Evolutionary conservation across 2,329 filamentous ascomycete genomes (phyloP), one percentile per base, ranked within the genome.

Genomic region (Neurospora sp.): DNA sequence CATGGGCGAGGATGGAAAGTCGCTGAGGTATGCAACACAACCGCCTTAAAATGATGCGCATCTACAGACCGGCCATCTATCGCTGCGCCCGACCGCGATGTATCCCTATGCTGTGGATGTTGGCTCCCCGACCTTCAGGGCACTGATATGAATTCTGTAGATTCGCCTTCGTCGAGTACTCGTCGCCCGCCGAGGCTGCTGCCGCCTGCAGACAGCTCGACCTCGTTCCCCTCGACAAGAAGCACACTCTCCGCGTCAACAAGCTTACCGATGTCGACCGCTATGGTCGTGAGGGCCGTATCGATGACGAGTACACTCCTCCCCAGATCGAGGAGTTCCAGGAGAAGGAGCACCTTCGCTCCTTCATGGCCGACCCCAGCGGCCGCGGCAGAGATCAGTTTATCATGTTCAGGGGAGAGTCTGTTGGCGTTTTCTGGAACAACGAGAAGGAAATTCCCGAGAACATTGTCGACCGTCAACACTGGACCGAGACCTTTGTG

Each of bases 401-500:
- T 77, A 92, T 92, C 80, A 93, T 98, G 88, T 97, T 92, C 85
- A 90, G 93, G 68, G 92, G 90, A 75, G 96, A 99, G 68, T 91
- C 90, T 73, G 96, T 99, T 43, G 94, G 93, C 71, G 91, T 99
- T 6, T 97, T 92, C 86, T 99, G 95, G 95, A 98, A 98, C 84
- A 97, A 96, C 85, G 96, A 97, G 83, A 95, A 91, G 82, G 94
- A 97, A 72, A 82, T 86, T 28, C 93, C 95, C 4, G 96, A 99
- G 81, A 89, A 88, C 73, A 88, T 97, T 43, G 93, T 99, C 70
- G 95, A 98, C 78, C 91, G 96, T 75, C 90, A 91, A 77, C 92
- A 96, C 85, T 99, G 96, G 96, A 99, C 96, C 72, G 96, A 99
- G 82, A 93, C 93, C 43, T 99, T 99, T 79, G 91, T 99, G 68